Conservation (phyloP, 805 yeast genomes). For the Cyberlindnera subsufficiens region DNA sequence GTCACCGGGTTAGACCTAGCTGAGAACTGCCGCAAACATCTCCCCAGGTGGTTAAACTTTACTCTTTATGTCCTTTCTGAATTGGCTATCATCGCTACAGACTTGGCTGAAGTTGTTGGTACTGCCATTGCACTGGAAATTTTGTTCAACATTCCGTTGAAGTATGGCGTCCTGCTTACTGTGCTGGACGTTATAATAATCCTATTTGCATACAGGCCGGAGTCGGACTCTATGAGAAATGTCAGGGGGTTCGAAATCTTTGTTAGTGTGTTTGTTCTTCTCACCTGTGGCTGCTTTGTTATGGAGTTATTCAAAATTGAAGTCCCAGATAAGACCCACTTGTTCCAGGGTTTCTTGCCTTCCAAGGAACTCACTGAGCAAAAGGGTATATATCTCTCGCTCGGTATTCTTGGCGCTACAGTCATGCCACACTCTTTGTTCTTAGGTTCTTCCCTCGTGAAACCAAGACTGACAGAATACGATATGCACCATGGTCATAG, state of each 20-base stretch:
- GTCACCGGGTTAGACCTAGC: conserved; percentile 79
- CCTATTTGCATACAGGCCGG: conserved; percentile 70
- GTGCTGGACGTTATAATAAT: conserved; percentile 77
- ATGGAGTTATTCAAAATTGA: conserved; percentile 58
- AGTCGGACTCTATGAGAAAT: conserved; percentile 67
- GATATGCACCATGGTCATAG: conserved; percentile 52
- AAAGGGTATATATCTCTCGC: conserved; percentile 65
- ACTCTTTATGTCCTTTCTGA: conserved; percentile 69
- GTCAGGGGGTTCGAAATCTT: conserved; percentile 74
- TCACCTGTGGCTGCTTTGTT: conserved; percentile 73
- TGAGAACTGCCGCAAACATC: conserved; percentile 63
- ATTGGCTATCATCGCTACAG: conserved; percentile 86
- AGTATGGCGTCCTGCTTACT: conserved; percentile 72
- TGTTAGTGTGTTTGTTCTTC: conserved; percentile 63
- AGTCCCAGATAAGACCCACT: conserved; percentile 44
- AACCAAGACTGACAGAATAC: conserved; percentile 72
- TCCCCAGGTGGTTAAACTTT: conserved; percentile 55
- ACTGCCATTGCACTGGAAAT: conserved; percentile 84
- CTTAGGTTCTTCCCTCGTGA: conserved; percentile 82
- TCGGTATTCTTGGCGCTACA: conserved; percentile 89
- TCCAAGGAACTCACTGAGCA: conserved; percentile 51
- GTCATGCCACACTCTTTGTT: conserved; percentile 92
- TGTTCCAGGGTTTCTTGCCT: conserved; percentile 70
- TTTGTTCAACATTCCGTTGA: conserved; percentile 65
- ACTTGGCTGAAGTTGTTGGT: conserved; percentile 91